Percentiles rank a stretch among this genome's conserved stretches.
phyloP scores from a whole-genome alignment of 176 grass and related monocot genomes.

The Themeda triandra region DNA sequence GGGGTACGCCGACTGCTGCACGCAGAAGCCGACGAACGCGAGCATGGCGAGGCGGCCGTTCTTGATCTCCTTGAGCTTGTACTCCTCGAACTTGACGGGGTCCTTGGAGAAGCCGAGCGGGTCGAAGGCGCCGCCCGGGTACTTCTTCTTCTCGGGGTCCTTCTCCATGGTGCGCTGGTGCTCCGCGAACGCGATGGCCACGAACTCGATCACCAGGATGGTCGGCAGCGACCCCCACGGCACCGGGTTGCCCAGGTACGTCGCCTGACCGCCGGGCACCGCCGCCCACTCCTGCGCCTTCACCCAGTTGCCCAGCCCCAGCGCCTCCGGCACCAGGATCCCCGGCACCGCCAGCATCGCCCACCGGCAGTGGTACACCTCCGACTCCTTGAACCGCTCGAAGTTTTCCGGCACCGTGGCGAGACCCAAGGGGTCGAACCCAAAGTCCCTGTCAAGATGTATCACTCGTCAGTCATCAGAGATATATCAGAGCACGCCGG shows the following conservation, averaged over 20 bases:
- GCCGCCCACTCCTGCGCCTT: conserved; percentile 99
- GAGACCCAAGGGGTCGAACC: conserved; percentile 84
- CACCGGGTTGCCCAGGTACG: conserved; percentile 86
- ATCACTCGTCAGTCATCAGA: neutral
- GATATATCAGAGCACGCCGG: neutral
- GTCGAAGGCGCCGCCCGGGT: conserved; percentile 97
- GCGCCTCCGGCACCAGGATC: conserved; percentile 80
- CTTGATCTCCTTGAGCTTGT: conserved; percentile 99
- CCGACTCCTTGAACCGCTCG: conserved; percentile 99
- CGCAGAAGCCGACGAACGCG: conserved; percentile 95
- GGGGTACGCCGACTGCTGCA: conserved; percentile 91
- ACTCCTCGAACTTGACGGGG: conserved; percentile 86
- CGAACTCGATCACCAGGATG: conserved; percentile 90
- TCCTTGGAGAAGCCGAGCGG: conserved; percentile 99
- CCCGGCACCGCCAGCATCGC: conserved; percentile 97
- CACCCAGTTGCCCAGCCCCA: conserved; percentile 98
- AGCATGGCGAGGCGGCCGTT: conserved; percentile 90
- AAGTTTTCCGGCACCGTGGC: conserved; percentile 87
- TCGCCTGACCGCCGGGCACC: conserved; percentile 76
- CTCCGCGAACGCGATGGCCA: conserved; percentile 97
- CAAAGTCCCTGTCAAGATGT: conserved; percentile 59
- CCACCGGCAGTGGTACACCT: conserved; percentile 99
- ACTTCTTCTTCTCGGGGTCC: conserved; percentile 98
- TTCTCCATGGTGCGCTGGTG: conserved; percentile 99
- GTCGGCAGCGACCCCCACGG: conserved; percentile 91